phyloP scores from a whole-genome alignment of 2,329 filamentous ascomycete species.

The Paracoccidioides lutzii region DNA sequence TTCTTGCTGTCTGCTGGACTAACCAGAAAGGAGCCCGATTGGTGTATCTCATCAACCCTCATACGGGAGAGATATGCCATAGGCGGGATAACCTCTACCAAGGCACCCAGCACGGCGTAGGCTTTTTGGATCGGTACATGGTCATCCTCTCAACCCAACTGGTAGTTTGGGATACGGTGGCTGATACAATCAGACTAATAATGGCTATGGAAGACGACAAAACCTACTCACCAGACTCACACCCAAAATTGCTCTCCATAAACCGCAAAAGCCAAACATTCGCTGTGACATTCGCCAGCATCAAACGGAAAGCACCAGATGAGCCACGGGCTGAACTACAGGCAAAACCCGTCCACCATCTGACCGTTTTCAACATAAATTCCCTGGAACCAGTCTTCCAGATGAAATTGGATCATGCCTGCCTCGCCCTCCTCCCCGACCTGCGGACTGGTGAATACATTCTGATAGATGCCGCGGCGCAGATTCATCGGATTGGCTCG shows the following conservation, averaged over 20 bases:
- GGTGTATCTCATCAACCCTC: conserved; percentile 64
- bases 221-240: conserved; percentile 4
- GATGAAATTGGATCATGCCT: conserved; percentile 41
- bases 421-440: conserved; percentile 55
- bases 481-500: conserved; percentile 42
- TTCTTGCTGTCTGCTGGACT: conserved; percentile 51
- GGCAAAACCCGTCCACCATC: conserved; percentile 30
- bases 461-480: conserved; percentile 60
- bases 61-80: conserved; percentile 52
- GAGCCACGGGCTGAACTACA: conserved; percentile 16
- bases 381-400: conserved; percentile 47
- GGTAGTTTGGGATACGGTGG: conserved; percentile 71
- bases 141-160: conserved; percentile 62
- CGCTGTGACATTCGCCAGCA: conserved; percentile 44
- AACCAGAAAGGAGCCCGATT: conserved; percentile 40
- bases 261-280: conserved; percentile 54
- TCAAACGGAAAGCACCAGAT: neutral
- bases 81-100: conserved; percentile 56
- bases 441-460: conserved; percentile 58
- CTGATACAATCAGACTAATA: conserved; percentile 58
- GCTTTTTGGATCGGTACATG: conserved; percentile 59
- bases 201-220: conserved; percentile 38
- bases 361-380: conserved; percentile 56
- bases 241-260: conserved; percentile 45
- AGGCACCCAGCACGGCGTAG: conserved; percentile 53